Evolutionary conservation across 495 filamentous ascomycete genomes (phyloP).

Genomic region (Bacidia gigantensis): DNA sequence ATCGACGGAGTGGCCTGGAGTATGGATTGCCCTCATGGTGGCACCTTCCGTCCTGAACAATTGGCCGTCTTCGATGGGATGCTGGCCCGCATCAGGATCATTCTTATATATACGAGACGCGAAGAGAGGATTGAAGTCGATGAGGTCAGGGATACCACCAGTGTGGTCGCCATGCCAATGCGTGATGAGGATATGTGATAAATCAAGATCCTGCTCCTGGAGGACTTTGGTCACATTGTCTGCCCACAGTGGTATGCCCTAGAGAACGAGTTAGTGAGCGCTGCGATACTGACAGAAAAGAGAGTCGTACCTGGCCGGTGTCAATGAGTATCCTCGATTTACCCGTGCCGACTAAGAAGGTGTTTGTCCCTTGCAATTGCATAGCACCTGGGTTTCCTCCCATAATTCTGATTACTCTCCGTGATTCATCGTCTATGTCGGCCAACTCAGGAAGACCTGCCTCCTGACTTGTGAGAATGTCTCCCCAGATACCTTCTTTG

Average conservation of each 20-base stretch:
- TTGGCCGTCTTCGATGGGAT: conserved; percentile 28
- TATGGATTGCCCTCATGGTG: conserved; percentile 27
- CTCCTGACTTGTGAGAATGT: neutral
- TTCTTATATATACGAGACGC: conserved; percentile 27
- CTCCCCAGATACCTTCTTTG: neutral
- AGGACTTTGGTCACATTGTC: conserved; percentile 38
- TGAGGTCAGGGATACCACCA: conserved; percentile 51
- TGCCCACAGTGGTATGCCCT: conserved; percentile 27
- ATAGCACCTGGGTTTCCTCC: conserved; percentile 6
- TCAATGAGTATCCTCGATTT: conserved; percentile 50
- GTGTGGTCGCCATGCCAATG: conserved; percentile 79
- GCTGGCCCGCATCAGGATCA: conserved; percentile 34
- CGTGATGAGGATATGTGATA: conserved; percentile 51
- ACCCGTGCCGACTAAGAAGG: conserved; percentile 61
- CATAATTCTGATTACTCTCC: conserved; percentile 14
- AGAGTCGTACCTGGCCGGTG: conserved; percentile 39
- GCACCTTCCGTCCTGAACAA: conserved; percentile 29
- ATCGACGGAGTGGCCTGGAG: conserved; percentile 31
- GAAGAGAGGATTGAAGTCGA: conserved; percentile 32
- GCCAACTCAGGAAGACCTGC: conserved; percentile 1
- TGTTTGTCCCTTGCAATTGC: conserved; percentile 52
- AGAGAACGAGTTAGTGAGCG: neutral
- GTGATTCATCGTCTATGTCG: conserved; percentile 2
- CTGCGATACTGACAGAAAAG: neutral
- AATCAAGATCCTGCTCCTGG: conserved; percentile 34